Base-by-base conservation (phyloP, 2,329 filamentous ascomycete species). In the Xenoacremonium recifei region DNA sequence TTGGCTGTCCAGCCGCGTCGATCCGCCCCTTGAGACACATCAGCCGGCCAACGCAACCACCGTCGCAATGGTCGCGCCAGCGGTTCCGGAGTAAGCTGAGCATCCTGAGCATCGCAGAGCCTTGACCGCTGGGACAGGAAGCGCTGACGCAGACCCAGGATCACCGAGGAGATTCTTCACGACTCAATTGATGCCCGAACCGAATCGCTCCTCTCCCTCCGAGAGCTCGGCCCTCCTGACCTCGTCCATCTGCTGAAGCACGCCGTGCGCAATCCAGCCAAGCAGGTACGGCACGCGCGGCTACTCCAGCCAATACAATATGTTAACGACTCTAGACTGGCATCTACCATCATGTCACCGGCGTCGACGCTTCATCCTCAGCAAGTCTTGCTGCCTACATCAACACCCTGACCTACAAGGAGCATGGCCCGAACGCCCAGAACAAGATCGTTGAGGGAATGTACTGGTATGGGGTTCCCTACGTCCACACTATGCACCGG, bases 361-460 rank as follows among this genome's bases (percentile, higher is more conserved):
- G 93, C 47, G 85, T 96, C 61, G 93, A 99, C 70, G 93, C 93
- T 36, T 99, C 93, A 3, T 97, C 93, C 6, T 97, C 93, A 9
- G 93, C 93, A 45, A 97, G 92, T 69, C 73, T 99, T 45, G 93
- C 93, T 30, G 93, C 93, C 55, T 99, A 99, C 69, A 95, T 99
- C 70, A 99, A 97, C 68, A 97, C 92, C 29, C 77, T 99, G 47
- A 96, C 91, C 34, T 95, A 96, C 69, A 86, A 86, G 51, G 87
- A 92, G 40, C 82, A 85, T 51, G 87, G 92, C 53, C 89, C 85
- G 11, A 77, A 76, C 42, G 74, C 75, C 47, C 67, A 64, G 30
- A 81, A 87, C 62, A 97, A 96, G 71, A 93, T 97, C 44, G 86
- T 90, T 7, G 93, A 95, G 51, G 93, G 93, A 5, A 76, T 96